Base-by-base conservation (phyloP, 768 basidiomycete species). In the Leccinum fibrillosum region DNA sequence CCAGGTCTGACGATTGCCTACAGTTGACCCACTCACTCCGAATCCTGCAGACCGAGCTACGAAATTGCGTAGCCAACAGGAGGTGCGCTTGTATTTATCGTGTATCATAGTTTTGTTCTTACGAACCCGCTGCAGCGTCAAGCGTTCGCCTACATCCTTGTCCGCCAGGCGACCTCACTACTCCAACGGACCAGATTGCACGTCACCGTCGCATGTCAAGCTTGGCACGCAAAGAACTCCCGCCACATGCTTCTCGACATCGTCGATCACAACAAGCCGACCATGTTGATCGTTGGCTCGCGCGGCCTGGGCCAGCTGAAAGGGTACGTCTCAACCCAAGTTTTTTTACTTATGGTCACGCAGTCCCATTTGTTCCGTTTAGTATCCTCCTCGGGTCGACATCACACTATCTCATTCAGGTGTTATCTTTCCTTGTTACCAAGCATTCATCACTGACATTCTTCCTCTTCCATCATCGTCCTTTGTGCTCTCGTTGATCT, bases 181-280 rank as follows among this genome's bases (percentile, higher is more conserved):
- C 80, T 99, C 37, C 94, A 97, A 72, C 88, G 97, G 23, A 99
- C 97, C 0, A 83, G 81, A 57, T 77, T 98, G 56, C 86, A 98
- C 60, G 90, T 97, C 28, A 86, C 85, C 0, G 84, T 98, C 39
- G 80, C 85, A 4, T 98, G 96, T 72, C 94, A 98, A 74, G 94
- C 95, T 28, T 90, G 95, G 84, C 95, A 98, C 63, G 93, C 95
- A n/a, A 97, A 96, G 78, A 95, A 95, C 68, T 80, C 89, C 1
- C 76, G 92, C 23, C 92, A 94, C 67, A 94, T 95, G 87, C 75
- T 96, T 23, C 76, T 96, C 83, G 90, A 95, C 65, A 83, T 98
- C 53, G 87, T 96, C 25, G 95, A 98, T 66, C 83, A 90, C 68
- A 77, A 86, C 37, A 86, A 93, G 57, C 95, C 95, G 1, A 85